Evolutionary conservation across 2,329 filamentous ascomycete species (phyloP), one percentile per base, ranked within the genome.

Genomic region (Aspergillus tanneri): DNA sequence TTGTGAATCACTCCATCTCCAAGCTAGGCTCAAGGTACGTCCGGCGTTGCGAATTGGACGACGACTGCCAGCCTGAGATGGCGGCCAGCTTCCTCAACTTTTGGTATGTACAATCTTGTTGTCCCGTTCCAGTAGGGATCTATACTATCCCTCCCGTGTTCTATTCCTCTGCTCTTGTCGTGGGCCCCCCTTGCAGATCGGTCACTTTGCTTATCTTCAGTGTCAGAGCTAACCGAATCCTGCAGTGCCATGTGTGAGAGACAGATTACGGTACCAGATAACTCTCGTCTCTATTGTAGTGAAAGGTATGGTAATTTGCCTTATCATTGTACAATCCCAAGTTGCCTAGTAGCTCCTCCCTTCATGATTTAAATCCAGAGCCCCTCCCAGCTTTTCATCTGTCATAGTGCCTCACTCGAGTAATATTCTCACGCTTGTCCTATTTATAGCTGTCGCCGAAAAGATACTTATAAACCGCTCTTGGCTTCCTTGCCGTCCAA

Each of bases 161-260:
- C 59, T 47, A 47, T 49, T 39, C 47, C 45, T 51, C 51, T 54
- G 53, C 40, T 41, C 46, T 39, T 46, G 14, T 47, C 47, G 44
- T 49, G 52, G 45, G 14, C 19, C 39, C 21, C 48, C 54, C 56
- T 58, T 58, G 54, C 54, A 48, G 55, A 21, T 41, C 23, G 14
- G 37, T 50, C 46, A 39, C 49, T 45, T 53, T 57, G 39, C 49
- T 54, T 56, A 61, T 60, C 55, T 50, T 49, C 25, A 47, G 50
- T 46, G 42, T 53, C 43, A 41, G 50, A 54, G 56, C 62, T 67
- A 55, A 69, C 59, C 35, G 48, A 52, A 45, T 36, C 25, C 48
- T 54, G 39, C 61, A 85, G 82, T 68, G 78, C 82, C 54, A 83
- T 78, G 61, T 85, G 82, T 66, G 82, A 85, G 65, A 83, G 77